Conservation (phyloP, 192 early-diverging fungal species). For the Entophlyctis luteolus region DNA sequence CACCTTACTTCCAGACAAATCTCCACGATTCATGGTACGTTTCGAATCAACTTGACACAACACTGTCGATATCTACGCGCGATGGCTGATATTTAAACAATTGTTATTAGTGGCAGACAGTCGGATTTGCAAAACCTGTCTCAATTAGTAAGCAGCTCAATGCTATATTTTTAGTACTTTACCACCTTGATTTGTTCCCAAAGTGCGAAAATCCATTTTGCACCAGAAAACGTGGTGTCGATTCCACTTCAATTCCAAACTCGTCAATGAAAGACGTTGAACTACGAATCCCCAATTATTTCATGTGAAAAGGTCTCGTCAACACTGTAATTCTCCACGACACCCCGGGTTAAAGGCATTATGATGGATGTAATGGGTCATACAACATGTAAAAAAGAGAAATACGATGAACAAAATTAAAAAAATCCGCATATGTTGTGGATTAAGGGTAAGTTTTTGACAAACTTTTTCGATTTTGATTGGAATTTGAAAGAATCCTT, state of each 20-base stretch:
- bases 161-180: slow-evolving; percentile 55
- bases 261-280: slow-evolving; percentile 87
- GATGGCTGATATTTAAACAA: slow-evolving; percentile 87
- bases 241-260: slow-evolving; percentile 85
- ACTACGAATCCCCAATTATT: slow-evolving; percentile 81
- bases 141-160: slow-evolving; percentile 61
- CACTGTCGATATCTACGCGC: slow-evolving; percentile 89
- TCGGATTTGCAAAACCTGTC: slow-evolving; percentile 47
- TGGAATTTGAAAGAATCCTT: too few relatives aligned
- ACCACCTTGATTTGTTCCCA: not conserved
- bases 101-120: slow-evolving; percentile 82
- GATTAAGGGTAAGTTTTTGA: too few relatives aligned
- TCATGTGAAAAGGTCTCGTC: slow-evolving; percentile 57
- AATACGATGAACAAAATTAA: slow-evolving; percentile 43
- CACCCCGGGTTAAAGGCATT: slow-evolving; percentile 80
- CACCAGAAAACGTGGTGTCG: slow-evolving; percentile 72
- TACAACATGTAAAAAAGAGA: slow-evolving; percentile 40
- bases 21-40: slow-evolving; percentile 27
- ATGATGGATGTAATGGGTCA: slow-evolving; percentile 54
- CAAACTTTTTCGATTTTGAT: too few relatives aligned
- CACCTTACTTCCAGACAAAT: too few relatives aligned
- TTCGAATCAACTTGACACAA: slow-evolving; percentile 41
- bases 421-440: not conserved
- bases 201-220: slow-evolving; percentile 88
- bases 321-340: slow-evolving; percentile 80